Evolutionary conservation across 2,329 filamentous ascomycete genomes (phyloP).

Genomic region (Teratosphaeria viscida): DNA sequence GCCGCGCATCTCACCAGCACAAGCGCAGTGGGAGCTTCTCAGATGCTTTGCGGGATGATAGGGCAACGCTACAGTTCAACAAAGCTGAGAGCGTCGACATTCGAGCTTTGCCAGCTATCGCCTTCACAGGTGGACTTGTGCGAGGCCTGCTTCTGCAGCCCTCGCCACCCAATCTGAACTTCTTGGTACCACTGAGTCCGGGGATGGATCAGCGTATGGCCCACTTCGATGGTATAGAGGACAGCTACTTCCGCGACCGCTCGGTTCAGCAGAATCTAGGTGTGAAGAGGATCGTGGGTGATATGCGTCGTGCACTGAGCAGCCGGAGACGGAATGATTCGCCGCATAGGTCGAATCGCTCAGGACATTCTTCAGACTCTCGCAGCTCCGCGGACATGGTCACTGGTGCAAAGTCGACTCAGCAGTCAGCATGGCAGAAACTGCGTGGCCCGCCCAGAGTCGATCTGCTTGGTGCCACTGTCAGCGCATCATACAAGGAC

Average conservation of each 20-base stretch:
- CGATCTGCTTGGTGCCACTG: constrained; percentile 58
- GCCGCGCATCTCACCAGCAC: constrained; percentile 43
- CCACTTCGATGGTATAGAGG: constrained; percentile 4
- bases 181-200: constrained; percentile 38
- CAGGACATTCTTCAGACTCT: constrained; percentile 8
- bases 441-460: constrained; percentile 17
- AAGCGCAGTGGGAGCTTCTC: constrained; percentile 81
- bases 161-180: constrained; percentile 67
- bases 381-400: constrained; percentile 2
- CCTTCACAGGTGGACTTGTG: constrained; percentile 74
- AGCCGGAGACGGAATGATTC: constrained; percentile 26
- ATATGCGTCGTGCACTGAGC: constrained; percentile 72
- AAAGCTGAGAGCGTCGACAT: constrained; percentile 30
- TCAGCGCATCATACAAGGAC: constrained; percentile 19
- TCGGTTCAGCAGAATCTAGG: constrained; percentile 48
- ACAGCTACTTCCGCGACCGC: constrained; percentile 9
- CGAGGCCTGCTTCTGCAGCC: constrained; percentile 78
- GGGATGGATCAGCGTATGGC: constrained; percentile 29
- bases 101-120: constrained; percentile 45
- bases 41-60: constrained; percentile 66
- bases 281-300: constrained; percentile 78
- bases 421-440: constrained; percentile 14
- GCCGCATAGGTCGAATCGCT: constrained; percentile 10
- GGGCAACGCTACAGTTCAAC: constrained; percentile 41
- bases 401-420: background rate